Evolutionary conservation across 306 rosid species (phyloP).

Genomic region (Echinosophora koreensis): DNA sequence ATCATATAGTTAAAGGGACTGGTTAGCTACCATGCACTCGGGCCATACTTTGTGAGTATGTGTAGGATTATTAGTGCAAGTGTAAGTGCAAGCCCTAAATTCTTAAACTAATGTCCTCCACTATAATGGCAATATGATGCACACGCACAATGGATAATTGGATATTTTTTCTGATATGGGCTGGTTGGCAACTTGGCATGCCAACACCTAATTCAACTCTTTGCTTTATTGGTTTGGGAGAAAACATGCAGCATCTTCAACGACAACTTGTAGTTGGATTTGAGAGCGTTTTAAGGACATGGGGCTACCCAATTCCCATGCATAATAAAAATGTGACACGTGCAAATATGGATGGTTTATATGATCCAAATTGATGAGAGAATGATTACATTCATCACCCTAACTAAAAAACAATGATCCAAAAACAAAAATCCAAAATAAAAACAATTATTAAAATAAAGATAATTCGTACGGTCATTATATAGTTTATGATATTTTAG

Average conservation of each 20-base stretch:
- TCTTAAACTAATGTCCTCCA: background rate
- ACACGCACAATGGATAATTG: background rate
- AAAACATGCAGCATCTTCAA: background rate
- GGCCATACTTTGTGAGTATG: too few relatives aligned
- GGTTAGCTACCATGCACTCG: too few relatives aligned
- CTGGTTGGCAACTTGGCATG: background rate
- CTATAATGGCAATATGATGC: background rate
- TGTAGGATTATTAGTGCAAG: background rate
- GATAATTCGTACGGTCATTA: too few relatives aligned
- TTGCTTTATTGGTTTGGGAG: background rate
- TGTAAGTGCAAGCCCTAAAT: background rate
- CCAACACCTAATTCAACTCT: background rate
- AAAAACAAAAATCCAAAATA: too few relatives aligned
- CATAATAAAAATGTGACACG: background rate
- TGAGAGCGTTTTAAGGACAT: background rate
- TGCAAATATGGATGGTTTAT: background rate
- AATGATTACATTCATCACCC: conserved; percentile 7
- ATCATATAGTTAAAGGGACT: too few relatives aligned
- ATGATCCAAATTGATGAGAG: background rate
- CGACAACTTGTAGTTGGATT: conserved; percentile 6
- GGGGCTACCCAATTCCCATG: background rate
- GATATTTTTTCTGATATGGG: background rate
- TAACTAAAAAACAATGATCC: too few relatives aligned
- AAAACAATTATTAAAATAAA: too few relatives aligned
- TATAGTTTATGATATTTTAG: too few relatives aligned